A percentile compares a stretch with the other conserved stretches of the same genome.
These are phyloP conservation scores for Phragmites australis DNA, from an alignment of 176 grass and related monocot species.

Conservation along the genomic window DNA sequence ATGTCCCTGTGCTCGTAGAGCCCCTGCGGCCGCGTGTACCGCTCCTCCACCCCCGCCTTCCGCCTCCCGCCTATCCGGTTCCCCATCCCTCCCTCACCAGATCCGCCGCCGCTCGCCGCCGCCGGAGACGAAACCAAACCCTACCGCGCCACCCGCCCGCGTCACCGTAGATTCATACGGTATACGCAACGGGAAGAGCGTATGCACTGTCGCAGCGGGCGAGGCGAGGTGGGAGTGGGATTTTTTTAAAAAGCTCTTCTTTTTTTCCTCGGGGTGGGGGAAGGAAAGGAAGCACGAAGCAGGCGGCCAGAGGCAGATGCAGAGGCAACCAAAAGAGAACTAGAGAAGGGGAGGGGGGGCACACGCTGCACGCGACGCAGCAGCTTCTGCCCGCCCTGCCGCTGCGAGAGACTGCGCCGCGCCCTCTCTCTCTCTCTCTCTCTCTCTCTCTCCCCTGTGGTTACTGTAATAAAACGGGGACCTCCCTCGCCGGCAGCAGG, in stretches of 20 bases:
- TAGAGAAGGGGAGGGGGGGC: background rate
- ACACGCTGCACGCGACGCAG: conserved; percentile 23
- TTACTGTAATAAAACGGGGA: conserved; percentile 30
- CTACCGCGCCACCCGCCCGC: conserved; percentile 15
- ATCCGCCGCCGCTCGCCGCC: conserved; percentile 34
- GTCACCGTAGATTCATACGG: conserved; percentile 62
- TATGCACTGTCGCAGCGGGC: conserved; percentile 26
- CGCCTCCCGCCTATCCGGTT: conserved; percentile 85
- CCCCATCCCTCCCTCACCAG: conserved; percentile 64
- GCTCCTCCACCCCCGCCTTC: conserved; percentile 81
- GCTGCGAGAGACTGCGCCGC: conserved; percentile 15
- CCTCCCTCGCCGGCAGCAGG: conserved; percentile 26
- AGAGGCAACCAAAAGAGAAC: conserved; percentile 2
- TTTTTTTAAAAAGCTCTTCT: conserved; percentile 33
- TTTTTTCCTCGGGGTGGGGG: background rate
- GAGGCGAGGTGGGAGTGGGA: conserved; percentile 30
- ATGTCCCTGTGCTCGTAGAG: conserved; percentile 89
- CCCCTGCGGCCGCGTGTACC: conserved; percentile 87
- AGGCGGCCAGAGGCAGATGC: too few relatives aligned
- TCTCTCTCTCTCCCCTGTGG: conserved; percentile 18
- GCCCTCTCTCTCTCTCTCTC: background rate
- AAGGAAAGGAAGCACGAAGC: conserved; percentile 18
- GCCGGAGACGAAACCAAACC: conserved; percentile 54
- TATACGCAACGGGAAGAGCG: conserved; percentile 21
- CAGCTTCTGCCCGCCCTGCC: conserved; percentile 13